Base-by-base conservation (phyloP, 1,139 yeast genomes). In the Saccharomyces hybrid region DNA sequence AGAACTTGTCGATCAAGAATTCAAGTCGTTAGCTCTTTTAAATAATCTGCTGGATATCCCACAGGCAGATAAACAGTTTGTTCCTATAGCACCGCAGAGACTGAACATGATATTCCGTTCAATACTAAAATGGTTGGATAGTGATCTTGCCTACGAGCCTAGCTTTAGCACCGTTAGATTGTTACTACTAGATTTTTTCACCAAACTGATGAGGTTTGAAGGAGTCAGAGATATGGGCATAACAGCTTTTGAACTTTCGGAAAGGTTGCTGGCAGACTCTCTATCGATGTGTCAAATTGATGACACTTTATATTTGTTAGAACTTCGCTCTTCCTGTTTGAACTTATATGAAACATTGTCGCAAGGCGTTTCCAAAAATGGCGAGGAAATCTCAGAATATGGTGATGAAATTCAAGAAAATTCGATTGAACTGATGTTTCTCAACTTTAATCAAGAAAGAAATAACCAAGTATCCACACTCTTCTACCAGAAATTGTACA, bases 101-200 rank as follows among this genome's bases (percentile, higher is more conserved):
- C 70, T 86, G 48, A 76, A 75, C 47, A 81, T 85, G 88, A 72
- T 84, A 14, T 60, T 86, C 9, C 77, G 74, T 46, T 78, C 79
- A 14, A 62, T 87, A 3, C 67, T 72, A 5, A 68, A 69, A 28
- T 84, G 88, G 87, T 65, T 84, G 28, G 88, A 83, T 38, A 76
- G 83, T 19, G 87, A 82, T 29, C 63, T 76, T 48, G 81, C 86
- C 1, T 86, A 80, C 66, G 89, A 84, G 28, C 70, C 73, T 0
- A 76, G 72, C 8, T 86, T 85, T 58, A 62, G 73, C 14, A 67
- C 73, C 4, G 66, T 83, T 48, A 75, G 95, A 63, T 68, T 81
- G 27, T 80, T 77, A 49, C 62, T 86, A 29, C 68, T 83, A 8
- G 76, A 75, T 49, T 77, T 86, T 53, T 73, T 84, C 38, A 59